phyloP scores from a whole-genome alignment of 345 rosid genomes.

The Geranium brycei region DNA sequence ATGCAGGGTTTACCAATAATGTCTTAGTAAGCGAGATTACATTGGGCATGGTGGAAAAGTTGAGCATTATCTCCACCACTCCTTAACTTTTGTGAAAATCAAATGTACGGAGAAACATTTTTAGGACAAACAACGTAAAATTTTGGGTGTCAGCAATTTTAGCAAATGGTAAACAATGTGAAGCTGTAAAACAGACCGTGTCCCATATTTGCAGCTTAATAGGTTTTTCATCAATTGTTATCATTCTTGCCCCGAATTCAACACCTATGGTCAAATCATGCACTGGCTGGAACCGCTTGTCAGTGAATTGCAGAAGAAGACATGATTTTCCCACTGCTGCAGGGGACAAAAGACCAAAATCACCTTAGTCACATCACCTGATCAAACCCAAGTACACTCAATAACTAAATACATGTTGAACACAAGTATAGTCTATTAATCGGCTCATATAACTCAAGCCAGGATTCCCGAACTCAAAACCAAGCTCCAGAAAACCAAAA shows the following conservation, averaged over 20 bases:
- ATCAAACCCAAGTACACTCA: neutral
- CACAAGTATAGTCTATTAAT: neutral
- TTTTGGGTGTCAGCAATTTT: neutral
- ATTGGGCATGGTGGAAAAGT: neutral
- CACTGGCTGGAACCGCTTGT: constrained; percentile 95
- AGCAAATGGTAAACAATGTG: neutral
- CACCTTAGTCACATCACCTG: neutral
- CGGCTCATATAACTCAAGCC: neutral
- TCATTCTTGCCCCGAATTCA: constrained; percentile 95
- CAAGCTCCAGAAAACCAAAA: neutral
- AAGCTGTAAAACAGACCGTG: constrained; percentile 35
- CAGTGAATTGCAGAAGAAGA: constrained; percentile 88
- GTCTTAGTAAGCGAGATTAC: too few relatives aligned
- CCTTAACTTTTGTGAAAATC: neutral
- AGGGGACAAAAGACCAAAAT: neutral
- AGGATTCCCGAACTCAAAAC: neutral
- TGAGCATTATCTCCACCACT: neutral
- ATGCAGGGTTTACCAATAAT: neutral
- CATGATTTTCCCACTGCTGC: constrained; percentile 96
- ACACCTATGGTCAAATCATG: constrained; percentile 97
- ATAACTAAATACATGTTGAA: neutral
- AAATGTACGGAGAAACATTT: too few relatives aligned
- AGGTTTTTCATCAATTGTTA: constrained; percentile 87
- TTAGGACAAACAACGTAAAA: too few relatives aligned
- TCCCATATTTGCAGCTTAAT: constrained; percentile 99